Evolutionary conservation across 148 eudicot species (phyloP), one percentile per base, ranked within the genome.

Genomic region (Spergularia marina): DNA sequence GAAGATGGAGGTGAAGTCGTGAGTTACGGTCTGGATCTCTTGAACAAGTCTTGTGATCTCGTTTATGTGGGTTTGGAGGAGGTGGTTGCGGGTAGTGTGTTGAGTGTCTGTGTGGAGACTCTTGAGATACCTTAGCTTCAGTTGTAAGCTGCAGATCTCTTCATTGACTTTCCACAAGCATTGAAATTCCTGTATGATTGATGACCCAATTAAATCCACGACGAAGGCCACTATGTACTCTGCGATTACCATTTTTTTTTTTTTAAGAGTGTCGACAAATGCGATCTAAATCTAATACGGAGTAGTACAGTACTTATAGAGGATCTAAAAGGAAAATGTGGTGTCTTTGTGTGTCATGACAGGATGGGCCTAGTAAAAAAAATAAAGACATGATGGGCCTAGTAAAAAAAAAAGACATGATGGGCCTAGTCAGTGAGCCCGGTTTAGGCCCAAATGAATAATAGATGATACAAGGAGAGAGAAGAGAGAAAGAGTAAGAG

Each of bases 111-210:
- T 49, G 0, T 52, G 68, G 34, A 77, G 53, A n/a, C 61, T 60
- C 11, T 60, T 51, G 11, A 77, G 73, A 52, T 77, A 70, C 15
- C 74, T 30, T 0, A 70, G 69, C 60, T 70, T 70, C 14, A 61
- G 44, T 52, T 53, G 60, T 20, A 77, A 41, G 74, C 25, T 59
- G 52, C 7, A 7, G 66, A 77, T 16, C 25, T 77, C 69, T 51
- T 77, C 53, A 1, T 54, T 52, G 2, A 77, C 23, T 4, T 16
- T 11, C 11, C 47, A 30, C 0, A 70, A 25, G 53, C 21, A 76
- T 14, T 58, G 25, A 21, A 76, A 14, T 58, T 76, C 79, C 23
- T 76, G 73, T 10, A 68, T 47, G 66, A 76, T 76, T 11, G 63
- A 76, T 23, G 73, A 49, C 13, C 60, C 74, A 39, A 77, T 61